These are phyloP conservation scores for Saksenaea oblongispora DNA, from an alignment of 371 early-diverging fungal species.

Conservation along the genomic window DNA sequence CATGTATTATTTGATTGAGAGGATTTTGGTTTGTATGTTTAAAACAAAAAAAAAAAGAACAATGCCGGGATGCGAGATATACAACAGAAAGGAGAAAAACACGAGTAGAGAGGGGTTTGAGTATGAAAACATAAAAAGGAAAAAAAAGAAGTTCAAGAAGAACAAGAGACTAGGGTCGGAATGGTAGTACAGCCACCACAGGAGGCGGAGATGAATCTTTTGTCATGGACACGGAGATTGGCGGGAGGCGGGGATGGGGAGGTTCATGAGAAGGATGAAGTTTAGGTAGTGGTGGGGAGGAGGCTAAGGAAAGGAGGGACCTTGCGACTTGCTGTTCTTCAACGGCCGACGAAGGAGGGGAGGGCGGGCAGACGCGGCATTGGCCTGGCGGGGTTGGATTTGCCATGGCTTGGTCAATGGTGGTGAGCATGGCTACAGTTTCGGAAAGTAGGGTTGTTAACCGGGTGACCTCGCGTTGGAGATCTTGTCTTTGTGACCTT, in stretches of 20 bases:
- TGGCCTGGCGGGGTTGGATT: constrained; percentile 8
- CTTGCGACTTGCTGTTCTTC: constrained; percentile 25
- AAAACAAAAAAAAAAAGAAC: neutral
- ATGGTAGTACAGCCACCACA: neutral
- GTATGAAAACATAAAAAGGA: neutral
- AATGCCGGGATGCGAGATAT: neutral
- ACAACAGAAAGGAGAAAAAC: neutral
- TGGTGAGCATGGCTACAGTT: constrained; percentile 52
- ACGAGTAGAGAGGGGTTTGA: neutral
- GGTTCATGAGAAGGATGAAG: constrained; percentile 5
- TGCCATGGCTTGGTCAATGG: constrained; percentile 50
- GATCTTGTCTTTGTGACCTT: constrained; percentile 51
- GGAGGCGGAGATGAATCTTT: constrained; percentile 5
- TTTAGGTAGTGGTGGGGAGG: constrained; percentile 11
- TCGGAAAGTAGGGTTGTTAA: constrained; percentile 50
- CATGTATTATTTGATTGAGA: neutral
- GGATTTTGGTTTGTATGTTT: neutral
- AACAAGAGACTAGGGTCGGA: neutral
- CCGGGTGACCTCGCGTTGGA: constrained; percentile 59
- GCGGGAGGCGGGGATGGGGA: constrained; percentile 13
- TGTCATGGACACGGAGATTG: constrained; percentile 5
- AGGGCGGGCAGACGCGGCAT: constrained; percentile 11
- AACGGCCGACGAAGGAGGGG: constrained; percentile 3
- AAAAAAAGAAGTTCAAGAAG: neutral
- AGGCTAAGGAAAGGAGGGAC: constrained; percentile 25